These are phyloP conservation scores for Diaporthe sp. DNA, from an alignment of 2,329 filamentous ascomycete genomes.

Conservation along the genomic window DNA sequence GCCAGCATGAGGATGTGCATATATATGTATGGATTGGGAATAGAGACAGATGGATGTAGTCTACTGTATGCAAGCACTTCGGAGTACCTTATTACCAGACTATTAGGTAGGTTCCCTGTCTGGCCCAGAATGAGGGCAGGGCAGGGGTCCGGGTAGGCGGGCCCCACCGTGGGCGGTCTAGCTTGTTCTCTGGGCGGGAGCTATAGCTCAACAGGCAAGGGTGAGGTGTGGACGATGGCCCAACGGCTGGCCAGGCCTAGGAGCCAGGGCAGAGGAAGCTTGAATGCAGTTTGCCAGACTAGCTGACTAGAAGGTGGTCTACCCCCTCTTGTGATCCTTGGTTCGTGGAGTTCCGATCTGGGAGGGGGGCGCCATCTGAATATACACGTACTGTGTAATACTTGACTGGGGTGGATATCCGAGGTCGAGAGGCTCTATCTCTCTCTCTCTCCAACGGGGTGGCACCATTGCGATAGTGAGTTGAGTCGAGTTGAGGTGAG, in stretches of 20 bases:
- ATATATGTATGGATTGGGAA: neutral
- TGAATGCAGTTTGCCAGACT: neutral
- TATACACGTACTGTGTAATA: neutral
- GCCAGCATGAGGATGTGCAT: neutral
- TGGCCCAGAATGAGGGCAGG: neutral
- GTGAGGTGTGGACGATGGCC: conserved; percentile 3
- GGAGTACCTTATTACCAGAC: neutral
- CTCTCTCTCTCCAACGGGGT: neutral
- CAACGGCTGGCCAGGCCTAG: conserved; percentile 17
- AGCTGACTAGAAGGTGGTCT: neutral
- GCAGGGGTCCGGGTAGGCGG: neutral
- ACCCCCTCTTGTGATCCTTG: neutral
- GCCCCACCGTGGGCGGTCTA: conserved; percentile 21
- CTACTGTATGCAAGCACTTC: conserved; percentile 4
- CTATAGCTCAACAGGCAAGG: conserved; percentile 20
- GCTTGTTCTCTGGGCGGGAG: conserved; percentile 19
- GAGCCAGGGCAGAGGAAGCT: conserved; percentile 13
- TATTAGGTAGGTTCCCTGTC: neutral
- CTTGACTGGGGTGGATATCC: neutral
- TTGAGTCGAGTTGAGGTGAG: neutral
- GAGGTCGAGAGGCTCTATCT: neutral
- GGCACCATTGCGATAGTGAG: neutral
- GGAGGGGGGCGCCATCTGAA: neutral
- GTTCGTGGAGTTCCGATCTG: neutral
- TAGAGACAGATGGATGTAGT: neutral